Base-by-base conservation (phyloP, 495 filamentous ascomycete genomes). In the Penicillium verhagenii region DNA sequence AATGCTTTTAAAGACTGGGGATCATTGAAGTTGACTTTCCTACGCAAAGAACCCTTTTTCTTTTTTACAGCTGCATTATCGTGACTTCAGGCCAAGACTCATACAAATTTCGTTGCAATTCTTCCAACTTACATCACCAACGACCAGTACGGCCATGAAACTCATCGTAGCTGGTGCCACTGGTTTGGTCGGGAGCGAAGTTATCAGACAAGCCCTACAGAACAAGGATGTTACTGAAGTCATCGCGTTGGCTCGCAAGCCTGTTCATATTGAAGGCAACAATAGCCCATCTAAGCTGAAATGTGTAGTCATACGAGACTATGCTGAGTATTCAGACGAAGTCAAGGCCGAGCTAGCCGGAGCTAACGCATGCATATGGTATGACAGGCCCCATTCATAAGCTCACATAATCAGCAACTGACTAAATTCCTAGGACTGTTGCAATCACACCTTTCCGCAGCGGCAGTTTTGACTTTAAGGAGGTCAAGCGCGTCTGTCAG, bases 331-430 rank as follows among this genome's bases (percentile, higher is more conserved):
- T 48, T 52, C 72, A 2, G 72, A 76, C 2, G 44, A 59, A 10
- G 68, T 77, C 4, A 61, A 44, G 42, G 73, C 64, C 8, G 64
- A 81, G 46, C 50, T 82, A 7, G 56, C 66, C 2, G 72, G 63
- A 8, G 81, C 78, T 1, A 77, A 81, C 53, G 78, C 75, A 0
- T 82, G 79, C 56, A 80, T 83, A 29, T 84, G 79, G 78, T 80
- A 67, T 45, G 37, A 16, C 1, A 19, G 10, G 14, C 14, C n/a
- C 26, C 24, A 9, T 8, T 28, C 16, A 16, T 0, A 8, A 47
- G 20, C 18, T 13, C 11, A 16, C 3, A 2, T 1, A 26, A 20
- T 0, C n/a, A 44, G 4, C 6, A 14, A 35, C 33, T 35, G 6
- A 35, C 1, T 10, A 16, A n/a, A 1, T 26, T 35, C 13, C 11